These are phyloP conservation scores for Nadsonia commutata DNA, from an alignment of 1,139 yeast species.

Conservation along the genomic window DNA sequence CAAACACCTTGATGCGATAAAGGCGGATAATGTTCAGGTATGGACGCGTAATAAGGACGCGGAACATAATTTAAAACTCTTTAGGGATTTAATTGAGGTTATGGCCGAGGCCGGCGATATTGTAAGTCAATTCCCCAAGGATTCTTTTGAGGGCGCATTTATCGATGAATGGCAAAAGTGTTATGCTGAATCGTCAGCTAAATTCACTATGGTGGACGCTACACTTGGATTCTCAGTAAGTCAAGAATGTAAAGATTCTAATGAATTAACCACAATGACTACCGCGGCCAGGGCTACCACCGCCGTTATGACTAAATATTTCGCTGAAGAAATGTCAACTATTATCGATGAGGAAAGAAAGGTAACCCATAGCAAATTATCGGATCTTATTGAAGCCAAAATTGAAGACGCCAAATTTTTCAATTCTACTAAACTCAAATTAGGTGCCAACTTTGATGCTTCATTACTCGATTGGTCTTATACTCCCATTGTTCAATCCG, in stretches of 20 bases:
- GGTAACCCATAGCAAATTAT: constrained; percentile 56
- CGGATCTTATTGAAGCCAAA: constrained; percentile 66
- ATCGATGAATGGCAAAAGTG: constrained; percentile 49
- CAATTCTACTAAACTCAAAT: constrained; percentile 34
- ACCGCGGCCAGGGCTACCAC: constrained; percentile 68
- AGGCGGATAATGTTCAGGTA: constrained; percentile 41
- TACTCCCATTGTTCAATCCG: constrained; percentile 82
- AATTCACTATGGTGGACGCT: constrained; percentile 38
- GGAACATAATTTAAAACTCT: constrained; percentile 55
- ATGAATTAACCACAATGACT: constrained; percentile 51
- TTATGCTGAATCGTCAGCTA: constrained; percentile 20
- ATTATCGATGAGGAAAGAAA: constrained; percentile 77
- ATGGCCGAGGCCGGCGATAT: constrained; percentile 34
- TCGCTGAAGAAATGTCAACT: constrained; percentile 79
- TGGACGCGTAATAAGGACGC: constrained; percentile 74
- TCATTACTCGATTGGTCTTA: constrained; percentile 86
- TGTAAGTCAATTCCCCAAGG: constrained; percentile 57
- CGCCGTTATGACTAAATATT: constrained; percentile 59
- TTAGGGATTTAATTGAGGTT: constrained; percentile 41
- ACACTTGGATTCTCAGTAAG: constrained; percentile 39
- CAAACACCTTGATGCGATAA: constrained; percentile 50
- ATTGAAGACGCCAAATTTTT: constrained; percentile 68
- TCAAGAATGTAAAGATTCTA: constrained; percentile 68
- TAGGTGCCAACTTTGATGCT: constrained; percentile 55
- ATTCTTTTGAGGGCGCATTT: constrained; percentile 68